phyloP scores from a whole-genome alignment of 257 asterid genomes.

The Plantago ovata region DNA sequence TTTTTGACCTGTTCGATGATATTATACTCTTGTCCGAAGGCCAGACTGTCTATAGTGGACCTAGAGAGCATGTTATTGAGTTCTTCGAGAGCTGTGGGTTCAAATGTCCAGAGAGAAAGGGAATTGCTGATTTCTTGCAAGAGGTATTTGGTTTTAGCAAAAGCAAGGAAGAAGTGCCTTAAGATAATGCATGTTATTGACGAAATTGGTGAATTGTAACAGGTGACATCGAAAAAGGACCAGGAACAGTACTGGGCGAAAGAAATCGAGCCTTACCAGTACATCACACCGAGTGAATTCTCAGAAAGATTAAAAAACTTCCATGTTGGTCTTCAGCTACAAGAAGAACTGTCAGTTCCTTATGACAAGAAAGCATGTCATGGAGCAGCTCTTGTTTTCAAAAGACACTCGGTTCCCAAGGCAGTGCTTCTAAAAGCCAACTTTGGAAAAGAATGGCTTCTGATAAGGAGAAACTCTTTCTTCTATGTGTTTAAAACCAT shows the following conservation, averaged over 20 bases:
- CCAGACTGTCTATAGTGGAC: conserved; percentile 67
- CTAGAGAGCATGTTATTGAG: conserved; percentile 51
- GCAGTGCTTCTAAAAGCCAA: conserved; percentile 55
- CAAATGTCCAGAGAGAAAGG: conserved; percentile 70
- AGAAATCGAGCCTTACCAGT: conserved; percentile 30
- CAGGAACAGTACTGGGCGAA: conserved; percentile 73
- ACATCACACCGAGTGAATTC: conserved; percentile 46
- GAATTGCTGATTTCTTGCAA: conserved; percentile 76
- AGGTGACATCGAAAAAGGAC: conserved; percentile 71
- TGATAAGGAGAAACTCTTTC: conserved; percentile 62
- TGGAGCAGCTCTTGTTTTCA: conserved; percentile 48
- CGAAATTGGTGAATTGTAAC: conserved; percentile 9
- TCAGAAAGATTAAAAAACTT: conserved; percentile 41
- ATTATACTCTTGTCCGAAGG: conserved; percentile 65
- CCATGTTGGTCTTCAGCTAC: conserved; percentile 44
- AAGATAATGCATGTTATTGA: background rate
- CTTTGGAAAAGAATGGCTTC: conserved; percentile 65
- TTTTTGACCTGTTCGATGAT: conserved; percentile 68
- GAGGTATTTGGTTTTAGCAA: conserved; percentile 35
- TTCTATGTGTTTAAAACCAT: conserved; percentile 61
- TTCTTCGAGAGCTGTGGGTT: conserved; percentile 60
- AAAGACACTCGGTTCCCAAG: conserved; percentile 41
- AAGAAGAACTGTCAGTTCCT: conserved; percentile 45
- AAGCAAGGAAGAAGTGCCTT: background rate
- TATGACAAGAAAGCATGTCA: conserved; percentile 44